These are phyloP conservation scores for Yamadazyma philogaea DNA, from an alignment of 805 yeast species.

Conservation along the genomic window DNA sequence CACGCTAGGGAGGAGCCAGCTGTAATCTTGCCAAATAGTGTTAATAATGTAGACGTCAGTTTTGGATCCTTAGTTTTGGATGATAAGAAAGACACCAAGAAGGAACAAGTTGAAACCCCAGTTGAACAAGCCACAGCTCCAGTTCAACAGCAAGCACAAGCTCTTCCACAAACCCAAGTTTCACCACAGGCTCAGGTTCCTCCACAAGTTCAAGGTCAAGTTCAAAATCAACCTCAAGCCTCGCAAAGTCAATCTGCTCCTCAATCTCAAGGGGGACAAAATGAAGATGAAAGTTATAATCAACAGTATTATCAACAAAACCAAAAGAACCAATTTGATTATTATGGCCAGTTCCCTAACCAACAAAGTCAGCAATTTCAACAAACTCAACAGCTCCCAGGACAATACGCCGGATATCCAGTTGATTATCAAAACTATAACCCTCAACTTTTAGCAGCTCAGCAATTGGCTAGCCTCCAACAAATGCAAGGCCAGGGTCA, in stretches of 20 bases:
- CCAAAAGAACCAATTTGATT: constrained; percentile 22
- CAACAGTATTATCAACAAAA: constrained; percentile 23
- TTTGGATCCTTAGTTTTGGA: constrained; percentile 57
- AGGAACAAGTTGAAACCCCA: constrained; percentile 7
- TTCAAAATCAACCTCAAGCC: not conserved
- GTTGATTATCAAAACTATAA: constrained; percentile 41
- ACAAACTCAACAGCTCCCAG: constrained; percentile 39
- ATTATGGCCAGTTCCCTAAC: constrained; percentile 31
- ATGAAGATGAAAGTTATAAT: constrained; percentile 17
- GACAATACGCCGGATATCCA: constrained; percentile 44
- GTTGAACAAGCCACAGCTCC: not conserved
- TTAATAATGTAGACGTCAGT: constrained; percentile 52
- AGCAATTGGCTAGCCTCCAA: constrained; percentile 15
- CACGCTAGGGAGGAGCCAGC: constrained; percentile 27
- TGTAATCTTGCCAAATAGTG: constrained; percentile 53
- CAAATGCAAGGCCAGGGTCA: constrained; percentile 14
- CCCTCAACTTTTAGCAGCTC: constrained; percentile 31
- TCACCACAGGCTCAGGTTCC: constrained; percentile 13
- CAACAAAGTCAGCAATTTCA: constrained; percentile 42
- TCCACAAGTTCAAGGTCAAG: constrained; percentile 16
- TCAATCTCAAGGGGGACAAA: constrained; percentile 4
- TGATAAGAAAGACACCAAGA: constrained; percentile 37
- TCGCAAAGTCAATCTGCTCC: constrained; percentile 13
- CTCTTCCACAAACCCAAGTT: constrained; percentile 13
- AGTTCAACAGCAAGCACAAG: constrained; percentile 16